Evolutionary conservation across 2,329 filamentous ascomycete species (phyloP), one percentile per base, ranked within the genome.

Genomic region (Exophiala xenobiotica): DNA sequence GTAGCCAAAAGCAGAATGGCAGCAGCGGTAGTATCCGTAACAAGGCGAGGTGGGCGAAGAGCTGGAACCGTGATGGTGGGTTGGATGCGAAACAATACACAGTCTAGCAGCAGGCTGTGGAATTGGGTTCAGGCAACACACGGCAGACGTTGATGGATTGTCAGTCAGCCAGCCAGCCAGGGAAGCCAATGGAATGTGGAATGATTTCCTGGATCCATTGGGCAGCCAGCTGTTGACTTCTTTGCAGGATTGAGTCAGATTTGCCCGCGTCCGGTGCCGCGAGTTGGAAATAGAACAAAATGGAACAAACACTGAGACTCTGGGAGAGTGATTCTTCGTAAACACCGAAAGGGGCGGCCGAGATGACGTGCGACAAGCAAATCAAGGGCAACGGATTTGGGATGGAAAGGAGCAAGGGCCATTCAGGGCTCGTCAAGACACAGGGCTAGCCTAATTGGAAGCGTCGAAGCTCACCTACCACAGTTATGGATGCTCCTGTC

Each of bases 21-120:
- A 42, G 19, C 16, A 46, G 42, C 52, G 48, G 52, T 38, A 51
- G 48, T 35, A 51, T 52, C 53, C 53, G 48, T 39, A 52, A 38
- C 35, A 51, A 50, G 45, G 38, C 41, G 41, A 29, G 14, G 38
- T 26, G 20, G 37, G 47, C 18, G n/a, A 35, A 12, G 40, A 40
- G 49, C 41, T 51, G 48, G 43, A 33, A 40, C 24, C 14, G 23
- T 44, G 26, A 31, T 19, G 22, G 41, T 19, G 33, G 33, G 26
- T 44, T 33, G 27, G 42, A 40, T 40, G 5, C 31, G 9, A 31
- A n/a, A 31, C 11, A 9, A 31, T 3, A 31, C 27, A 31, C 11
- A 31, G 18, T 12, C 31, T 14, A 8, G 31, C n/a, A 35, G 31
- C n/a, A 12, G n/a, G 31, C n/a, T 12, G 29, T 18, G 35, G 38